Percentiles rank a stretch among this genome's conserved stretches.
These are phyloP conservation scores for Phlyctochytrium arcticum DNA, from an alignment of 192 early-diverging fungal genomes.

Conservation along the genomic window DNA sequence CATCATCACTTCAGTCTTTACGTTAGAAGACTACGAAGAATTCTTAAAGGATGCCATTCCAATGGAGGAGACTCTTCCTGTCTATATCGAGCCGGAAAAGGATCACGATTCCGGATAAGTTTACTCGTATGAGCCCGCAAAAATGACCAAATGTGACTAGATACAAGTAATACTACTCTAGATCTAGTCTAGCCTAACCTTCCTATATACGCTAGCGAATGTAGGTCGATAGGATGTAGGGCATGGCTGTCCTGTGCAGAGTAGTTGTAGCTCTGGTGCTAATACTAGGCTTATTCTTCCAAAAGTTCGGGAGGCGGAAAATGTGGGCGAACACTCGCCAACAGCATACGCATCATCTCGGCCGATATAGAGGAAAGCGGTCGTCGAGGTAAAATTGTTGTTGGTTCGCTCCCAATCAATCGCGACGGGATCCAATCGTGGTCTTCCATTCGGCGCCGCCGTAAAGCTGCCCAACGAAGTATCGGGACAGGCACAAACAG, in stretches of 20 bases:
- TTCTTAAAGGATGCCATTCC: constrained; percentile 21
- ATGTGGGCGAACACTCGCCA: constrained; percentile 1
- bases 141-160: not conserved
- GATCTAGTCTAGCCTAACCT: not conserved
- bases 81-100: constrained; percentile 20
- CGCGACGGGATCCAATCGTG: not conserved
- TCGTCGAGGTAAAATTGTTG: not conserved
- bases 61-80: constrained; percentile 19
- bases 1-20: constrained; percentile 29
- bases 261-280: not conserved
- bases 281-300: not conserved
- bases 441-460: not conserved
- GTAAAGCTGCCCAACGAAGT: not conserved
- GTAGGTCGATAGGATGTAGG: not conserved
- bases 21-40: constrained; percentile 35
- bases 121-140: too few relatives aligned
- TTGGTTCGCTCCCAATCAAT: not conserved
- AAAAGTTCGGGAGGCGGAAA: not conserved
- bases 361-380: not conserved
- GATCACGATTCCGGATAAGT: too few relatives aligned
- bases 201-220: not conserved
- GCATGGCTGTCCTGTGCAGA: too few relatives aligned
- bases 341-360: not conserved
- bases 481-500: constrained; percentile 4
- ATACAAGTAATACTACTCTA: not conserved